Conservation (phyloP, 345 rosid species). For the Noccaea caerulescens region DNA sequence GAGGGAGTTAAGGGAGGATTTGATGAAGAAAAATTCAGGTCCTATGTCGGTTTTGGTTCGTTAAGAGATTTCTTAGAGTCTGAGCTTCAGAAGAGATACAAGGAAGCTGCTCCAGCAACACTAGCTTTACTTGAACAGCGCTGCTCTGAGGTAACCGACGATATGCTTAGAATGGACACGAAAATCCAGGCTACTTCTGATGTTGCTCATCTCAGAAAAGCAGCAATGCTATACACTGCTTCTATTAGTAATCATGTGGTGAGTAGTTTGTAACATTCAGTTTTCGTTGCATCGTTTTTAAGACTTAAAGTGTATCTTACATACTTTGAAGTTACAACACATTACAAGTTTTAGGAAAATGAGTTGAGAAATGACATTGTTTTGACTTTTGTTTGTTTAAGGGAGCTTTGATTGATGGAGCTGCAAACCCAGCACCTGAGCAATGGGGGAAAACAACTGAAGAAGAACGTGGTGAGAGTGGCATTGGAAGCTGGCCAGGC, state of each 20-base stretch:
- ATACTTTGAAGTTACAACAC: background rate
- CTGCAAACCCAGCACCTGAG: conserved; percentile 97
- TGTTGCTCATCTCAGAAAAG: conserved; percentile 82
- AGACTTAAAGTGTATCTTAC: too few relatives aligned
- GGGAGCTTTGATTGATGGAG: conserved; percentile 96
- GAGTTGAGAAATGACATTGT: conserved; percentile 21
- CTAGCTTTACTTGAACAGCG: conserved; percentile 96
- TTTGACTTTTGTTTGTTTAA: conserved; percentile 42
- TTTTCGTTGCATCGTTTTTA: background rate
- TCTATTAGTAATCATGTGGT: conserved; percentile 90
- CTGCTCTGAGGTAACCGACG: conserved; percentile 67
- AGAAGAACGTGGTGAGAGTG: conserved; percentile 86
- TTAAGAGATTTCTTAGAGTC: conserved; percentile 82
- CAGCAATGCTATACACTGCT: conserved; percentile 85
- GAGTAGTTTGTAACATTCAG: conserved; percentile 32
- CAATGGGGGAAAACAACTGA: conserved; percentile 94
- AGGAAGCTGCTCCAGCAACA: conserved; percentile 93
- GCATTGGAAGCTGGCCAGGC: conserved; percentile 97
- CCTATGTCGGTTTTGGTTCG: conserved; percentile 76
- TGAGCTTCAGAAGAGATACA: conserved; percentile 94
- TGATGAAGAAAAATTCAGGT: conserved; percentile 83
- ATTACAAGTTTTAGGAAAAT: background rate
- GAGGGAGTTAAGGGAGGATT: conserved; percentile 89
- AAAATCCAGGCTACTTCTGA: conserved; percentile 89
- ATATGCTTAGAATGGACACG: conserved; percentile 69